Base-by-base conservation (phyloP, 2,329 filamentous ascomycete genomes). In the Myriosclerotinia duriaeana region DNA sequence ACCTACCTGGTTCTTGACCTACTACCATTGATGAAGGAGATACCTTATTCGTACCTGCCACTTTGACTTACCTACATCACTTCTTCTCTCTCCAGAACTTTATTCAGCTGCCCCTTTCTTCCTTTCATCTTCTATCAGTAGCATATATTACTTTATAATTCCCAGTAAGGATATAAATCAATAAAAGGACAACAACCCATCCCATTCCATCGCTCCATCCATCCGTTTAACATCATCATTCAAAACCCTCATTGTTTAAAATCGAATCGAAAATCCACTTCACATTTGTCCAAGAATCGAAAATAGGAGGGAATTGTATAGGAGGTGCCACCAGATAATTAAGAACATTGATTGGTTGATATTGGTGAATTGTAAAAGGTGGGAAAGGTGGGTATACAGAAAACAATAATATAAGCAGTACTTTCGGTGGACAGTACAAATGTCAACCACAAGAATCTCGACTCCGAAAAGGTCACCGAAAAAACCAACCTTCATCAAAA, bases 391-490 rank as follows among this genome's bases (percentile, higher is more conserved):
- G 30, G 30, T 20, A 38, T 59, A 46, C 56, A 48, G 20, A 50
- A 50, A 26, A 50, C 44, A 26, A 50, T 22, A 52, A n/a, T 54
- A 54, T 58, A 60, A 8, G 58, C 30, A 22, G 44, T 50, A 50
- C 44, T 38, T 50, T 60, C 20, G 44, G 58, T 50, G 44, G 22
- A 36, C 26, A 6, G 17, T 26, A 53, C 63, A 53, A 62, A 65
- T 65, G 54, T 65, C 54, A 11, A 60, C 54, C 30, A 42, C 48
- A 17, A 15, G 54, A 52, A 60, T 50, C 42, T 65, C 48, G 34
- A 59, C 53, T 46, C 34, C 53, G 17, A 65, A 65, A 48, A 46
- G 63, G 53, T 65, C 63, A 17, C 54, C 63, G n/a, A 34, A 59
- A 52, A 65, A 65, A 65, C 14, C 61, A n/a, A 40, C 61, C n/a